Base-by-base conservation (phyloP, 73 alveolate genomes). In the Symbiodinium pilosum region DNA sequence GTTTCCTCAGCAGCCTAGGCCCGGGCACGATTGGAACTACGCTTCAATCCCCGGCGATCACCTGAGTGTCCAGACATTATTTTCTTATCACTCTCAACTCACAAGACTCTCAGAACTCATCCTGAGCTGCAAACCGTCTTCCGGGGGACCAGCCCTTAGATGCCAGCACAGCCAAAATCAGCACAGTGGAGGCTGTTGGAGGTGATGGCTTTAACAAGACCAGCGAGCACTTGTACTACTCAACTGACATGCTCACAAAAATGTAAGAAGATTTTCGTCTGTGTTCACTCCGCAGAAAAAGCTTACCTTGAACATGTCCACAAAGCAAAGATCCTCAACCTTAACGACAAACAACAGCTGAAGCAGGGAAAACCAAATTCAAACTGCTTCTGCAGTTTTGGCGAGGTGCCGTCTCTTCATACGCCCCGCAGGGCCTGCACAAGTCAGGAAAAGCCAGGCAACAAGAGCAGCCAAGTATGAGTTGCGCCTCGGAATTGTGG, bases 401-500 rank as follows among this genome's bases (percentile, higher is more conserved):
- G 7, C 81, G 7, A 64, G 81, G 20, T 64, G 81, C 81, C 34
- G 81, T 64, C 81, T 64, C 81, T 64, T 64, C 81, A 64, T 64
- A 64, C 81, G 81, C 81, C 81, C 81, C 41, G 41, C 38, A 64
- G 81, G 81, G 81, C 81, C 81, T 64, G 81, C 41, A 20, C 38
- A 64, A 38, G 81, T 32, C 81, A 34, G 24, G 81, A 64, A n/a
- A 26, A 28, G 30, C 6, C 38, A 64, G 30, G 34, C 81, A 16
- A 16, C 39, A 24, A 14, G 28, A 3, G 77, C 81, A 2, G 36
- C 40, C 30, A 28, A 64, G 38, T 20, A 64, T 26, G 34, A 64
- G 34, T 4, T 38, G 81, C 34, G 81, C 81, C 81, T 64, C 81
- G 9, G 38, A 24, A 38, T 24, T 26, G 38, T 24, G 38, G 81